A percentile compares a stretch with the other conserved stretches of the same genome.
phyloP scores from a whole-genome alignment of 768 basidiomycete genomes.

The Suillus tomentosus region DNA sequence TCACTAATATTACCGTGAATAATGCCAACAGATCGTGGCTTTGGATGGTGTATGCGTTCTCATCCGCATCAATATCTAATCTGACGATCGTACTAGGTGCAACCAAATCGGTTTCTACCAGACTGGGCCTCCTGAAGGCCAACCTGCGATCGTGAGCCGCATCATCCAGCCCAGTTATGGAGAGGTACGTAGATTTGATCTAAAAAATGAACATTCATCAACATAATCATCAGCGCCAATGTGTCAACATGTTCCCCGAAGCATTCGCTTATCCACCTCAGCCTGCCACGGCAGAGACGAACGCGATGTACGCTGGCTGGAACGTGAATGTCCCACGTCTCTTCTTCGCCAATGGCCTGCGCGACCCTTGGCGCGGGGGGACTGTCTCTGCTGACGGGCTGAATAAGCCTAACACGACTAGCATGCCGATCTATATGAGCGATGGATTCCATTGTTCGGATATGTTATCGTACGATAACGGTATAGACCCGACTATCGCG shows the following conservation, averaged over 20 bases:
- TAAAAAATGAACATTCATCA: background rate
- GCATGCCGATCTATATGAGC: slow-evolving; percentile 57
- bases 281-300: slow-evolving; percentile 45
- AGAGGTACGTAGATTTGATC: slow-evolving; percentile 23
- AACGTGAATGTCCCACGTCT: slow-evolving; percentile 54
- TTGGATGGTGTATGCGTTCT: slow-evolving; percentile 60
- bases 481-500: slow-evolving; percentile 50
- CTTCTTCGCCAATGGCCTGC: slow-evolving; percentile 70
- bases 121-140: slow-evolving; percentile 38
- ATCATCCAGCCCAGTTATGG: slow-evolving; percentile 32
- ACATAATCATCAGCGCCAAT: slow-evolving; percentile 53
- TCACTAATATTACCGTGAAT: slow-evolving; percentile 56
- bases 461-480: slow-evolving; percentile 41
- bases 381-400: slow-evolving; percentile 63
- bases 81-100: slow-evolving; percentile 44
- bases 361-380: slow-evolving; percentile 70
- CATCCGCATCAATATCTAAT: background rate
- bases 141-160: slow-evolving; percentile 37
- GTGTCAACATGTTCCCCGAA: slow-evolving; percentile 64
- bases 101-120: slow-evolving; percentile 64
- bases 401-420: slow-evolving; percentile 46
- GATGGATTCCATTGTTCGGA: slow-evolving; percentile 75
- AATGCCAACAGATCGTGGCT: slow-evolving; percentile 64
- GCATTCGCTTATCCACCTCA: slow-evolving; percentile 51
- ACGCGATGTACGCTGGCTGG: slow-evolving; percentile 65